These are phyloP conservation scores for Salvia sclarea DNA, from an alignment of 305 asterid species.

Conservation along the genomic window DNA sequence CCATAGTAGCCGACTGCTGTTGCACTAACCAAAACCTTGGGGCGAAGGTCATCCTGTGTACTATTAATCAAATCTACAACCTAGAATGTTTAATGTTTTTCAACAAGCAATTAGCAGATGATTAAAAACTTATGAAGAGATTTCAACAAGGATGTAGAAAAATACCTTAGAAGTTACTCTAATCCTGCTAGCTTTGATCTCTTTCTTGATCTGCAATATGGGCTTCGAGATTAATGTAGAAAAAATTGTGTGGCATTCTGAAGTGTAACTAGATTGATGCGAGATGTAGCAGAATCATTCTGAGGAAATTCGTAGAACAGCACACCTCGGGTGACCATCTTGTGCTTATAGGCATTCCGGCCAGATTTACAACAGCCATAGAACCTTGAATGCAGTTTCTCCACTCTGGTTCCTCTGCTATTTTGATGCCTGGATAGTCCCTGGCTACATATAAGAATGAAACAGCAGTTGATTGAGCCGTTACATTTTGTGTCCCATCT, in stretches of 20 bases:
- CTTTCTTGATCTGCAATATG: constrained; percentile 80
- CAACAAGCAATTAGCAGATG: background rate
- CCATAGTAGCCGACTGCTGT: constrained; percentile 95
- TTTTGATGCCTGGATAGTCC: constrained; percentile 69
- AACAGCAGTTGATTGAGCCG: constrained; percentile 6
- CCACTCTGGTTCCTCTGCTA: constrained; percentile 90
- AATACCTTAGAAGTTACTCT: constrained; percentile 74
- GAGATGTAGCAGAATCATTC: constrained; percentile 7
- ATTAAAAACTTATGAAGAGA: constrained; percentile 1
- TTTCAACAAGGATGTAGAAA: constrained; percentile 4
- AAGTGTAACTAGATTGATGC: background rate
- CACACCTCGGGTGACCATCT: constrained; percentile 93
- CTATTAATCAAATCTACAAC: constrained; percentile 72
- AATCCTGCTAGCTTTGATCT: constrained; percentile 86
- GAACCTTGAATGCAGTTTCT: constrained; percentile 75
- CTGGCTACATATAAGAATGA: constrained; percentile 45
- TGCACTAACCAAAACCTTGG: constrained; percentile 82
- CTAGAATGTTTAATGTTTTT: constrained; percentile 36
- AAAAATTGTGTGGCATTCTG: background rate
- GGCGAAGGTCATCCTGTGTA: constrained; percentile 55
- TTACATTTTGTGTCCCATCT: background rate
- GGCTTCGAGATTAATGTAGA: constrained; percentile 23
- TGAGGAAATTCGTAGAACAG: background rate
- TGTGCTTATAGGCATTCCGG: constrained; percentile 84
- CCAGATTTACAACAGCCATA: constrained; percentile 89